These are phyloP conservation scores for Hsuehochloa calcarea DNA, from an alignment of 176 grass and related monocot species.

Conservation along the genomic window DNA sequence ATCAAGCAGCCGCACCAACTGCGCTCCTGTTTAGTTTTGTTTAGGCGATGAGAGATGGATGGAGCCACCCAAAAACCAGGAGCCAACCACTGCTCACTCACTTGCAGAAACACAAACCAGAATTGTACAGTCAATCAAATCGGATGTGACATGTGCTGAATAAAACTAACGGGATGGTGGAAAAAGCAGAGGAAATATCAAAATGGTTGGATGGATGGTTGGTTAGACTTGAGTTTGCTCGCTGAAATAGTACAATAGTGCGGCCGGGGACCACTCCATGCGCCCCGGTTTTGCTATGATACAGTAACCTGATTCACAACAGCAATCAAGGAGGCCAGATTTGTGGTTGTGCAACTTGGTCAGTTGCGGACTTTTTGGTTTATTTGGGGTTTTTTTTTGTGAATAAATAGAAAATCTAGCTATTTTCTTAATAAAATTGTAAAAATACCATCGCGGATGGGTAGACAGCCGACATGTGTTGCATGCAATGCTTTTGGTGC, in stretches of 20 bases:
- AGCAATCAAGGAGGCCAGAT: background rate
- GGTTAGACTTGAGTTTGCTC: background rate
- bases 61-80: constrained; percentile 3
- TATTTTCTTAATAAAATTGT: too few relatives aligned
- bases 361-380: background rate
- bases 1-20: background rate
- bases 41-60: background rate
- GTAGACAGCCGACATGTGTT: too few relatives aligned
- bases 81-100: constrained; percentile 25
- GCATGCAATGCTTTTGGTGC: too few relatives aligned
- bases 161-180: background rate
- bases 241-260: background rate
- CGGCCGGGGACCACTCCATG: background rate
- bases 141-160: constrained; percentile 11
- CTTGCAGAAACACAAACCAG: background rate
- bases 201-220: constrained; percentile 10
- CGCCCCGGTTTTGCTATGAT: background rate
- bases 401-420: too few relatives aligned
- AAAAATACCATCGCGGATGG: too few relatives aligned
- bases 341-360: constrained; percentile 34
- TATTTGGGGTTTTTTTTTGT: too few relatives aligned
- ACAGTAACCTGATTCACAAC: background rate
- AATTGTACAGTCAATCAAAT: constrained; percentile 3
- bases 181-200: background rate
- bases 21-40: background rate